Conservation (phyloP, 2,329 filamentous ascomycete species). For the Trichoderma afroharzianum region DNA sequence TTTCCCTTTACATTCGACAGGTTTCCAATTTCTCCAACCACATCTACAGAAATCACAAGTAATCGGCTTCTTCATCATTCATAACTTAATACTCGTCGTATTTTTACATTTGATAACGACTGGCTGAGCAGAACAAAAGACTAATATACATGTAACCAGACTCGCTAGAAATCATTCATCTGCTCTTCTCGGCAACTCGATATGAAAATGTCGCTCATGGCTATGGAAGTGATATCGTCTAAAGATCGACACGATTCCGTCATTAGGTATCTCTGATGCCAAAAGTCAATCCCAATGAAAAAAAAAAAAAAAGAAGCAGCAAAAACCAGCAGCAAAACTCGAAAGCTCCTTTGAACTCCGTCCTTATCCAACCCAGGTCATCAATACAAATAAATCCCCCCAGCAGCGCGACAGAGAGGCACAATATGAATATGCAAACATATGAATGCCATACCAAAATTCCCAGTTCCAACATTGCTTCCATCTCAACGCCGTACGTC, state of each 20-base stretch:
- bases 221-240: not conserved
- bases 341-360: not conserved
- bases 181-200: not conserved
- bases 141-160: not conserved
- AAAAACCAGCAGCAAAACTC: not conserved
- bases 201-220: not conserved
- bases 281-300: not conserved
- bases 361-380: not conserved
- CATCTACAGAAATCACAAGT: not conserved
- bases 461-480: not conserved
- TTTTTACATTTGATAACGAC: not conserved
- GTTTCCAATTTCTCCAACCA: not conserved
- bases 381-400: not conserved
- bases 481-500: conserved; percentile 9
- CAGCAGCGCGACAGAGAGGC: not conserved
- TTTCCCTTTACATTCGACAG: not conserved
- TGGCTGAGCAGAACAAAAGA: not conserved
- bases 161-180: not conserved
- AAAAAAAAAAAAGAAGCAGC: not conserved
- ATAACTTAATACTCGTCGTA: not conserved
- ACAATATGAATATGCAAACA: not conserved
- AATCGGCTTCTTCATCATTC: not conserved
- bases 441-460: not conserved
- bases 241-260: not conserved
- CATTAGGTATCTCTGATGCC: not conserved